Conservation (phyloP, 1,139 yeast genomes). For the Lodderomyces pseudojiufengensis region DNA sequence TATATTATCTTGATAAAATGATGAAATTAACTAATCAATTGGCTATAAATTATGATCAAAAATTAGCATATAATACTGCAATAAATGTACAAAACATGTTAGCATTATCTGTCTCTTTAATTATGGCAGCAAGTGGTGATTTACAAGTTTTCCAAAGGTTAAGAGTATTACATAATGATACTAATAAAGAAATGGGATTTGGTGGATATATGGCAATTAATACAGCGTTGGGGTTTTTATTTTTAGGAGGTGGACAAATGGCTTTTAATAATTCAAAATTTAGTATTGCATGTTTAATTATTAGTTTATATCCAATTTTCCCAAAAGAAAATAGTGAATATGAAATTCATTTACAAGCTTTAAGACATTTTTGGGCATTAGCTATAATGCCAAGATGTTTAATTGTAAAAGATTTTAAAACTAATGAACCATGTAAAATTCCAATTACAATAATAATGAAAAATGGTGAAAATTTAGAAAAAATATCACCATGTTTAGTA, state of each 20-base stretch:
- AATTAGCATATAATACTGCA: constrained; percentile 55
- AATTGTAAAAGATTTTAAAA: constrained; percentile 64
- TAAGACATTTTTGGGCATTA: constrained; percentile 89
- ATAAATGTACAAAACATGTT: constrained; percentile 57
- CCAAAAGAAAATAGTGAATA: constrained; percentile 45
- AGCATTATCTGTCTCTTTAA: constrained; percentile 61
- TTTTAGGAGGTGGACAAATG: constrained; percentile 90
- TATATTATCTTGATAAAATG: constrained; percentile 60
- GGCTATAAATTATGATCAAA: constrained; percentile 55
- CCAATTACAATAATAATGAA: constrained; percentile 45
- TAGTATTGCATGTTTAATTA: constrained; percentile 68
- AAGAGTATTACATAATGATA: constrained; percentile 62
- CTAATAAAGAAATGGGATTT: constrained; percentile 46
- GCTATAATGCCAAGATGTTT: constrained; percentile 81
- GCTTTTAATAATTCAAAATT: constrained; percentile 66
- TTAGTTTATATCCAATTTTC: constrained; percentile 72
- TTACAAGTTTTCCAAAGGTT: constrained; percentile 70
- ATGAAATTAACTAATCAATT: constrained; percentile 50
- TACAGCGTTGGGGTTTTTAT: constrained; percentile 81
- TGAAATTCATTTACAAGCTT: constrained; percentile 74
- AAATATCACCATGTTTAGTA: constrained; percentile 62
- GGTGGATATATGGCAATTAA: constrained; percentile 80
- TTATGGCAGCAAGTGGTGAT: constrained; percentile 94
- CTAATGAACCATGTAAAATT: constrained; percentile 50
- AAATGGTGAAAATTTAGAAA: constrained; percentile 30